A percentile compares a stretch with the other conserved stretches of the same genome.
Evolutionary conservation across 2,329 filamentous ascomycete species (phyloP).

Genomic region (Fusarium incarnatum): DNA sequence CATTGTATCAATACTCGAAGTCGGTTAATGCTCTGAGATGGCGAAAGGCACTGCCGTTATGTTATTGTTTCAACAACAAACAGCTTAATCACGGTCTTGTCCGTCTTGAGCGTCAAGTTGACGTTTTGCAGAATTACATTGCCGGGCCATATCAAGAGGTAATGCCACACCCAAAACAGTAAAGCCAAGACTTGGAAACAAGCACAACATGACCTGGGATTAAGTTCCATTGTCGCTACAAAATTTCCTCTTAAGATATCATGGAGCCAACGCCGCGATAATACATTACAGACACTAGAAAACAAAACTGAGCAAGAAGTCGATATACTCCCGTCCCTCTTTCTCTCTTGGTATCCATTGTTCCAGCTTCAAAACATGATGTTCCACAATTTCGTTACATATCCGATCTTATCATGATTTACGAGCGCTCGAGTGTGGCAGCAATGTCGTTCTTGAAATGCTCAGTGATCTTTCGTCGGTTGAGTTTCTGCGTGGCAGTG

Average conservation of each 20-base stretch:
- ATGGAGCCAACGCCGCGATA: conserved; percentile 45
- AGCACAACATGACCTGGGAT: conserved; percentile 21
- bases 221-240: conserved; percentile 25
- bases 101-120: not conserved
- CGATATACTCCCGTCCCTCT: conserved; percentile 7
- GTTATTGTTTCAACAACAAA: not conserved
- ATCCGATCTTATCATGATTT: conserved; percentile 15
- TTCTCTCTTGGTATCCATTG: conserved; percentile 42
- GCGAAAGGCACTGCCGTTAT: not conserved
- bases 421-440: conserved; percentile 52
- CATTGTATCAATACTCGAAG: not conserved
- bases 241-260: conserved; percentile 39
- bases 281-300: conserved; percentile 43
- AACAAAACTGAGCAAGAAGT: conserved; percentile 26
- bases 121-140: conserved; percentile 8
- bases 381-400: conserved; percentile 9
- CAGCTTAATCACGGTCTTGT: no score
- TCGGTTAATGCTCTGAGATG: not conserved
- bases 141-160: conserved; percentile 3
- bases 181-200: conserved; percentile 17
- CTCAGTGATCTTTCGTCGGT: conserved; percentile 64
- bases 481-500: conserved; percentile 72
- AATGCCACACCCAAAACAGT: not conserved
- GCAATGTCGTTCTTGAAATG: conserved; percentile 64
- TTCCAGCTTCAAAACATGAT: conserved; percentile 23